Percentiles rank a stretch among this genome's conserved stretches.
phyloP scores from a whole-genome alignment of 306 rosid genomes.

The Dalbergia cochinchinensis region DNA sequence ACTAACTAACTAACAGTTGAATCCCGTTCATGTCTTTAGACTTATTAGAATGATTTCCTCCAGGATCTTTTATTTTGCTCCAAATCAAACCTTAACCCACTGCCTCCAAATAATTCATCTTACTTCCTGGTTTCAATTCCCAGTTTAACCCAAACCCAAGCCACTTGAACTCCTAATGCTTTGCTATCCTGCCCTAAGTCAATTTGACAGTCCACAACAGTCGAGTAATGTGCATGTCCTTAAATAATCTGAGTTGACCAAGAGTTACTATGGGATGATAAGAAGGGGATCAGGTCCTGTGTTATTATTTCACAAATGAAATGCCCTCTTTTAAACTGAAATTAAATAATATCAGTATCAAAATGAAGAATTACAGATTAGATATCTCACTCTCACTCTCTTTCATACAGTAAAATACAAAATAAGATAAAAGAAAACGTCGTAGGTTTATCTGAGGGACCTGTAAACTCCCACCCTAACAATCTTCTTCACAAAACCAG shows the following conservation, averaged over 20 bases:
- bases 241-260: background rate
- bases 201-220: background rate
- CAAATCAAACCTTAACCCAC: conserved; percentile 18
- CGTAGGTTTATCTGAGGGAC: background rate
- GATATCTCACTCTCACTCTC: background rate
- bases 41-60: conserved; percentile 1
- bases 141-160: background rate
- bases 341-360: conserved; percentile 10
- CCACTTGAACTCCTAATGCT: background rate
- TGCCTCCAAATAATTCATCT: conserved; percentile 13
- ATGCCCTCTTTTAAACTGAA: background rate
- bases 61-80: background rate
- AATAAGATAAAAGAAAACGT: background rate
- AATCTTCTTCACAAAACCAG: background rate
- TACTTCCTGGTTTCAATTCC: background rate
- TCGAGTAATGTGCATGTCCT: no score
- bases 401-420: background rate
- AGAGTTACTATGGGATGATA: background rate
- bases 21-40: background rate
- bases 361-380: background rate
- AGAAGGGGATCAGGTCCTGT: background rate
- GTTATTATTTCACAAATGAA: background rate
- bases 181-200: background rate
- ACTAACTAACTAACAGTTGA: conserved; percentile 12
- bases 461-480: background rate